Base-by-base conservation (phyloP, 179 eudicot genomes). In the Carnegiea gigantea region DNA sequence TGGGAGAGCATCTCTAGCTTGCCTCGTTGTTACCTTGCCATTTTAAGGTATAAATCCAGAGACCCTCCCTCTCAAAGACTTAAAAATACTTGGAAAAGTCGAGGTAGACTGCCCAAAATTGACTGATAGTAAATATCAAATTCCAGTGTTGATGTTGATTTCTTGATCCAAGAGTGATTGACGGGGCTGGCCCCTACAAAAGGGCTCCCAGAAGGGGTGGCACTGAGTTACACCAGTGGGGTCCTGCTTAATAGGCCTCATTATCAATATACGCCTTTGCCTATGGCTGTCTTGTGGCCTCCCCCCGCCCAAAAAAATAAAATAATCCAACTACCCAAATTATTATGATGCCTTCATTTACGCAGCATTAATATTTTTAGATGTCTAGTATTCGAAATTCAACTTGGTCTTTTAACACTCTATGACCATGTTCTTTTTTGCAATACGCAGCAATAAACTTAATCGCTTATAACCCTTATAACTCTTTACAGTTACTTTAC, bases 101-200 rank as follows among this genome's bases (percentile, higher is more conserved):
- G 8, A 36, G 40, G 33, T 14, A 70, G 46, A 13, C 46, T 70
- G 73, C 9, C 46, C 33, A 70, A 62, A 70, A 70, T 36, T 30
- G 46, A 70, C 73, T 70, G 23, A 70, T 18, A 18, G 73, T 70
- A 70, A 70, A 70, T 13, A 33, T 30, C 73, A 36, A 33, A 70
- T 70, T 46, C 44, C 13, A 28, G 73, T 13, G 73, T 30, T 70
- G 71, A 26, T 24, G 46, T 23, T 74, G 54, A 67, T 48, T 6
- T 68, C 49, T 79, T 62, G 79, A 36, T 51, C 75, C 76, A 68
- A 77, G 83, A 77, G 83, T 71, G 80, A 76, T 82, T 77, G 77
- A 51, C 46, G 51, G 79, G 72, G 81, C 54, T 65, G 85, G 79
- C 81, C 85, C 83, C 88, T 83, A 80, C 88, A 44, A 53, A 36